Conservation (phyloP, 1,284 basidiomycete species). For the Austroboletus rostrupii region DNA sequence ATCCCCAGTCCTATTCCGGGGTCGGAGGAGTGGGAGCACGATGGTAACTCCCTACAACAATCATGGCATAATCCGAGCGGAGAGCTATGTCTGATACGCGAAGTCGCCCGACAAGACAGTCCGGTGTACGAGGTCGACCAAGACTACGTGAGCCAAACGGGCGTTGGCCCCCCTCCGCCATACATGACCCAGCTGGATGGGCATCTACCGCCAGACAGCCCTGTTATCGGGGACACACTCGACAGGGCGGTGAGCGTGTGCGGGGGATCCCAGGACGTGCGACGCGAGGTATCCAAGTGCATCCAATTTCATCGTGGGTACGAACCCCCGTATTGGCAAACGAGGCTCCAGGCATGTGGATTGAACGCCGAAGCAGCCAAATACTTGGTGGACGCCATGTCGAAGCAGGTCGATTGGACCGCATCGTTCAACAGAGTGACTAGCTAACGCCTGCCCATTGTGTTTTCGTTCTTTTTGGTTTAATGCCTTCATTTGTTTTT, state of each 20-base stretch:
- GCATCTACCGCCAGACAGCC: conserved; percentile 4
- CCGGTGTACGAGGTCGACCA: conserved; percentile 13
- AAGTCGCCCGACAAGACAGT: conserved; percentile 23
- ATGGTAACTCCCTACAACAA: conserved; percentile 5
- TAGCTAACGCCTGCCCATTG: not conserved
- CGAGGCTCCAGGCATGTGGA: conserved; percentile 22
- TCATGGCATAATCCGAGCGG: conserved; percentile 4
- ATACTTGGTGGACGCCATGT: conserved; percentile 28
- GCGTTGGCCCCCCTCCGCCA: conserved; percentile 18
- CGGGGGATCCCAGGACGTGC: conserved; percentile 16
- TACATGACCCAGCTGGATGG: conserved; percentile 11
- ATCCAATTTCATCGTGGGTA: conserved; percentile 24
- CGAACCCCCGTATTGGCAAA: conserved; percentile 29
- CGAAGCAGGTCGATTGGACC: conserved; percentile 24
- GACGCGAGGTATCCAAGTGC: conserved; percentile 21
- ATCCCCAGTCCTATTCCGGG: conserved; percentile 18
- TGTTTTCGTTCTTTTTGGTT: not conserved
- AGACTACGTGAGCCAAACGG: conserved; percentile 1
- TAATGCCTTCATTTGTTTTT: not conserved
- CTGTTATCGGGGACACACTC: conserved; percentile 18
- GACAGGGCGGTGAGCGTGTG: conserved; percentile 20
- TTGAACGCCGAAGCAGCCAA: conserved; percentile 14
- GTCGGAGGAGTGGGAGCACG: conserved; percentile 12
- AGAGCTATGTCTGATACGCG: conserved; percentile 2
- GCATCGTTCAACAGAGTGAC: not conserved